Conservation (phyloP, 768 basidiomycete genomes). For the Serendipita sp. region DNA sequence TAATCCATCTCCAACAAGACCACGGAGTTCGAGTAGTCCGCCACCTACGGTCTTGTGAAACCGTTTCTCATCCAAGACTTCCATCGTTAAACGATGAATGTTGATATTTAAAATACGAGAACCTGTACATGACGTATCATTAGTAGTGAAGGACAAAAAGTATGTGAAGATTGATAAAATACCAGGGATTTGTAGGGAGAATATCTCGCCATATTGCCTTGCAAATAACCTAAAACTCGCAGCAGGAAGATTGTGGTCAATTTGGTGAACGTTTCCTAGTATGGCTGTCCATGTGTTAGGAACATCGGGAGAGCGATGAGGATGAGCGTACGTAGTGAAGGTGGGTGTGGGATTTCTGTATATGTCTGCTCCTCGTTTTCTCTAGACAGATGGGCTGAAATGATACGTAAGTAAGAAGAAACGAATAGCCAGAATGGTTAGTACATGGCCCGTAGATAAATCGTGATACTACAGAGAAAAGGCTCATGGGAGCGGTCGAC, state of each 20-base stretch:
- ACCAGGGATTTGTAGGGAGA: slow-evolving; percentile 23
- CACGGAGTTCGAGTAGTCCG: slow-evolving; percentile 23
- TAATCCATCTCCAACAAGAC: slow-evolving; percentile 25
- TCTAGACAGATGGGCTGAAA: not conserved
- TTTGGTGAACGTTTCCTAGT: slow-evolving; percentile 22
- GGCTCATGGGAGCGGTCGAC: not conserved
- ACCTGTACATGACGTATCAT: slow-evolving; percentile 12
- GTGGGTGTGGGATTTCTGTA: slow-evolving; percentile 27
- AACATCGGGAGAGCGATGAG: not conserved
- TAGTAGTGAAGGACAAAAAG: not conserved
- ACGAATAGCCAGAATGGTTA: not conserved
- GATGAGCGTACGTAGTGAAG: slow-evolving; percentile 16
- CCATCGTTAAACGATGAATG: slow-evolving; percentile 24
- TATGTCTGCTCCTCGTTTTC: not conserved
- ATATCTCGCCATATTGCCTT: slow-evolving; percentile 27
- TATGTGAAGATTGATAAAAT: slow-evolving; percentile 4
- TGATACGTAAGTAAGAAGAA: not conserved
- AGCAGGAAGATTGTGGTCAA: slow-evolving; percentile 12
- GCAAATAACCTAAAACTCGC: slow-evolving; percentile 17
- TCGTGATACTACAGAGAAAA: not conserved
- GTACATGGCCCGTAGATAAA: not conserved
- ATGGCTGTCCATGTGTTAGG: slow-evolving; percentile 14
- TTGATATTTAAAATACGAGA: slow-evolving; percentile 18
- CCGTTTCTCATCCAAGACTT: slow-evolving; percentile 26
- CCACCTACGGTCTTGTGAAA: slow-evolving; percentile 24